Evolutionary conservation across 2,329 filamentous ascomycete species (phyloP).

Genomic region (Zymoseptoria passerinii): DNA sequence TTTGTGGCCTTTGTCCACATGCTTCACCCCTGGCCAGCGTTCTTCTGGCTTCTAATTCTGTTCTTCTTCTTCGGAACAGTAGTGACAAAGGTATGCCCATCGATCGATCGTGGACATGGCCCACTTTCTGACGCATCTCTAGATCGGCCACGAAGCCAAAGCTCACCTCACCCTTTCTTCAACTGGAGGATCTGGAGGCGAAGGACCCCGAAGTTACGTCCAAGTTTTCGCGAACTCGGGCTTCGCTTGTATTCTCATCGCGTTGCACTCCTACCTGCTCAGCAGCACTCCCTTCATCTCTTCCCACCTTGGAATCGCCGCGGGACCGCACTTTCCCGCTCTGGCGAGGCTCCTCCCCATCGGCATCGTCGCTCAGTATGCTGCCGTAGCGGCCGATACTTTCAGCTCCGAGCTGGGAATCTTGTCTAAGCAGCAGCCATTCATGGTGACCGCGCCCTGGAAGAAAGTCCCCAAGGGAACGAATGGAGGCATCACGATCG

Average conservation of each 20-base stretch:
- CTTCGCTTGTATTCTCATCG: constrained; percentile 59
- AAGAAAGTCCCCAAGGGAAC: constrained; percentile 80
- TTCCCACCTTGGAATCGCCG: constrained; percentile 15
- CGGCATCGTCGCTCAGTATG: constrained; percentile 57
- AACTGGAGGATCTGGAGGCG: constrained; percentile 63
- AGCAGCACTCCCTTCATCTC: constrained; percentile 26
- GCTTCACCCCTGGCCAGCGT: constrained; percentile 86
- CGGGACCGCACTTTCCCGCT: constrained; percentile 34
- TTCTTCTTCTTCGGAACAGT: constrained; percentile 83
- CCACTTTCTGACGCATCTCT: not conserved
- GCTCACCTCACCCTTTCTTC: constrained; percentile 70
- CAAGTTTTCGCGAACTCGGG: constrained; percentile 88
- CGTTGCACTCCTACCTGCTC: constrained; percentile 43
- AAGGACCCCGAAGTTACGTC: constrained; percentile 73
- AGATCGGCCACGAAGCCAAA: constrained; percentile 86
- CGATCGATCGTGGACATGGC: not conserved
- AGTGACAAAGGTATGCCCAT: constrained; percentile 61
- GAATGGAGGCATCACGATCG: constrained; percentile 79
- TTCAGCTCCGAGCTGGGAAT: constrained; percentile 95
- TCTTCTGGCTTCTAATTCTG: constrained; percentile 71
- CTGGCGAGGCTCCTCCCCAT: constrained; percentile 36
- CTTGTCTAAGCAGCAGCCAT: constrained; percentile 63
- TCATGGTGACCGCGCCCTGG: constrained; percentile 76
- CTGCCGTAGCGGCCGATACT: constrained; percentile 83
- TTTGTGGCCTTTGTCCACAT: constrained; percentile 73